These are phyloP conservation scores for Halophytophthora batemanensis DNA, from an alignment of 352 stramenopile genomes.

Conservation along the genomic window DNA sequence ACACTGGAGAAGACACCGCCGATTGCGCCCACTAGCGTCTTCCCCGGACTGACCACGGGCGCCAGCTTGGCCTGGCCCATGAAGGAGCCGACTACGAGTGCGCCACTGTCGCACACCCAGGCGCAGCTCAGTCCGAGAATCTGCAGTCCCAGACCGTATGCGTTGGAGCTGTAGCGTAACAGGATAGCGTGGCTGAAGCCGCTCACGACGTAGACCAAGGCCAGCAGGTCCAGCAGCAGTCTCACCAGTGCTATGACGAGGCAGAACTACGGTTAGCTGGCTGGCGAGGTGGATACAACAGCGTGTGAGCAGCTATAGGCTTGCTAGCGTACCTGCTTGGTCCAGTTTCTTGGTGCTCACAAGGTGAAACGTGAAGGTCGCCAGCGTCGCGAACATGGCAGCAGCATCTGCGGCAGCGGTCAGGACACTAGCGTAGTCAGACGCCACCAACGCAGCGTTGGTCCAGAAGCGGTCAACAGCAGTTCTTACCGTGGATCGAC, in stretches of 20 bases:
- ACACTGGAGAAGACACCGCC: conserved; percentile 51
- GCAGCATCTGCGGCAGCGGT: conserved; percentile 32
- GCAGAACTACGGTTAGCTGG: background rate
- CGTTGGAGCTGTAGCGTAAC: conserved; percentile 38
- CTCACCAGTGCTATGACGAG: conserved; percentile 16
- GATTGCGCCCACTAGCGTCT: conserved; percentile 55
- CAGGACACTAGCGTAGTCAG: background rate
- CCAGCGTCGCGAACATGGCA: conserved; percentile 22
- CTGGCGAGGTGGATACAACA: background rate
- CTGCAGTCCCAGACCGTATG: conserved; percentile 56
- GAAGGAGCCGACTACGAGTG: conserved; percentile 50
- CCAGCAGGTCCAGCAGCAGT: conserved; percentile 56
- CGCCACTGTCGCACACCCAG: conserved; percentile 68
- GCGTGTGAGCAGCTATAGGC: background rate
- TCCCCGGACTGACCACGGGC: conserved; percentile 63
- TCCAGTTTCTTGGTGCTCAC: conserved; percentile 28
- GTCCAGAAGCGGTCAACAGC: background rate
- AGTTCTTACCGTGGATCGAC: conserved; percentile 23
- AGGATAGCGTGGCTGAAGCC: conserved; percentile 65
- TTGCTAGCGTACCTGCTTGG: conserved; percentile 29
- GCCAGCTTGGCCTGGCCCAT: conserved; percentile 60
- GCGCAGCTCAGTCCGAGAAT: conserved; percentile 57
- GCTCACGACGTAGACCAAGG: conserved; percentile 53
- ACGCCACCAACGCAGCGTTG: conserved; percentile 4
- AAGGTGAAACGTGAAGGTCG: conserved; percentile 39